Conservation (phyloP, 345 rosid genomes). For the Trapa bicornis region DNA sequence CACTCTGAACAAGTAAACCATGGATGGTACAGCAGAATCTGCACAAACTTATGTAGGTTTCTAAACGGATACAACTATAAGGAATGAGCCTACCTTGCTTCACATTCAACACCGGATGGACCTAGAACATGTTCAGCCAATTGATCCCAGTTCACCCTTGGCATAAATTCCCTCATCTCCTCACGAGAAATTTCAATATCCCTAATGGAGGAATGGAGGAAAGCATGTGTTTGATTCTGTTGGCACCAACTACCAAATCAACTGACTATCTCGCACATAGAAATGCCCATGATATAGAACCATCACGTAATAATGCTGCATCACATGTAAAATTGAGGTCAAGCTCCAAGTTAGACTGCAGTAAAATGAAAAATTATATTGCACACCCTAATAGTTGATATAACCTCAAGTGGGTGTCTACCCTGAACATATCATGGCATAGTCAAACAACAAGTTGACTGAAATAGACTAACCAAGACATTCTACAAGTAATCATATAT, state of each 20-base stretch:
- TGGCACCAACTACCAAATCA: conserved; percentile 25
- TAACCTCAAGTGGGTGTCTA: no score
- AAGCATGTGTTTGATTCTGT: conserved; percentile 32
- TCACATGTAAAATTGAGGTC: no score
- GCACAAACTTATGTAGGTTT: background rate
- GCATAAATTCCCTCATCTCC: conserved; percentile 58
- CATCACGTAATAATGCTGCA: no score
- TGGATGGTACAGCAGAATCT: background rate
- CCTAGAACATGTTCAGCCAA: conserved; percentile 43
- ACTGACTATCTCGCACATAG: no score
- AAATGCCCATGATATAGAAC: no score
- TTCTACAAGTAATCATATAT: no score
- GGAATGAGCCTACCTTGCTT: conserved; percentile 47
- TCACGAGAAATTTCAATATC: conserved; percentile 71
- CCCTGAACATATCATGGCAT: no score
- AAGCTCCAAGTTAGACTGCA: no score
- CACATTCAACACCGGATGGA: conserved; percentile 80
- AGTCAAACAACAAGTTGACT: no score
- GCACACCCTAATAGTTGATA: no score
- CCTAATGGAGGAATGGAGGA: conserved; percentile 40
- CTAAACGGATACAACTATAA: background rate
- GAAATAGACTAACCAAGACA: no score
- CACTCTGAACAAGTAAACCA: background rate
- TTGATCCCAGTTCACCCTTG: conserved; percentile 69
- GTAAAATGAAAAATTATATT: no score